Evolutionary conservation across 306 rosid species (phyloP).

Genomic region (Acacia acuminata): DNA sequence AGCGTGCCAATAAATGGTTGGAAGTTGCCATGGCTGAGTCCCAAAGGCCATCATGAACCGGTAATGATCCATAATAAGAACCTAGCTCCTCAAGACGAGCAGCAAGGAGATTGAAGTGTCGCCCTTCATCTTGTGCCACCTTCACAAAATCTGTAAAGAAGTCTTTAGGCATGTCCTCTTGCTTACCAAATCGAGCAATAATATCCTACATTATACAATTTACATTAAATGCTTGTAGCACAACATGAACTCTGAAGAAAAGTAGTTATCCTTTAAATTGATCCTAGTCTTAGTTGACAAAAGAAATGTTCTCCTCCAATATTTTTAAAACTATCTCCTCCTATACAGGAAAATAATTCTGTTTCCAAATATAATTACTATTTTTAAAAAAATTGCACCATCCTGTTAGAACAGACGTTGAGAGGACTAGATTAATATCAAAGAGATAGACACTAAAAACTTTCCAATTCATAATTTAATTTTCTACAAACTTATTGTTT

Average conservation of each 20-base stretch:
- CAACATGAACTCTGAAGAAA: constrained; percentile 10
- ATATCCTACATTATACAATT: constrained; percentile 58
- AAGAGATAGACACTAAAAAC: not conserved
- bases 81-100: constrained; percentile 73
- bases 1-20: constrained; percentile 69
- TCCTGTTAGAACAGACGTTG: not conserved
- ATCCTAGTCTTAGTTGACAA: not conserved
- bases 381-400: not conserved
- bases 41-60: constrained; percentile 89
- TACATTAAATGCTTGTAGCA: not conserved
- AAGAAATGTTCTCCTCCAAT: not conserved
- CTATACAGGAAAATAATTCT: not conserved
- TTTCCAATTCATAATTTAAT: not conserved
- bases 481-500: not conserved
- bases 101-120: constrained; percentile 80
- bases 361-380: not conserved
- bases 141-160: constrained; percentile 82
- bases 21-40: constrained; percentile 84
- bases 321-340: not conserved
- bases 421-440: not conserved
- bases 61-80: constrained; percentile 77
- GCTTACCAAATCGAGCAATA: constrained; percentile 82
- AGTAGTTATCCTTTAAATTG: not conserved
- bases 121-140: constrained; percentile 91
- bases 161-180: constrained; percentile 83